Percentiles rank a stretch among this genome's conserved stretches.
These are phyloP conservation scores for Strobilomyces dryophilus DNA, from an alignment of 768 basidiomycete genomes.

Conservation along the genomic window DNA sequence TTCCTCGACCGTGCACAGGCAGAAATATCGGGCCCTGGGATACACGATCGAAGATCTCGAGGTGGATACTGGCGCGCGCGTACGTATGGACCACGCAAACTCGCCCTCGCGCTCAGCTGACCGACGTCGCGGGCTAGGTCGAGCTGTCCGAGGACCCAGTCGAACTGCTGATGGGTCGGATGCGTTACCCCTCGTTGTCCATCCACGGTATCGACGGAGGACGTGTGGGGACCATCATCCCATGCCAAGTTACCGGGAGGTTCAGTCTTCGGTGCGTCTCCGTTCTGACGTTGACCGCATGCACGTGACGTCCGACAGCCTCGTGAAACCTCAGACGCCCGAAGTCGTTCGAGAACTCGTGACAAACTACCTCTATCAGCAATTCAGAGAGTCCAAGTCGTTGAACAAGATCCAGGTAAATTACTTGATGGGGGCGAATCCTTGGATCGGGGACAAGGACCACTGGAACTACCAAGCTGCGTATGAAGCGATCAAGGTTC, in stretches of 20 bases:
- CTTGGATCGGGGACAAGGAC: conserved; percentile 75
- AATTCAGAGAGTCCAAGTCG: conserved; percentile 75
- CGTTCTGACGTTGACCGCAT: not conserved
- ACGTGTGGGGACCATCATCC: conserved; percentile 1
- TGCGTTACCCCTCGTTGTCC: conserved; percentile 4
- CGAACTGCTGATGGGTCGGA: conserved; percentile 4
- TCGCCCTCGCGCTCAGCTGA: not conserved
- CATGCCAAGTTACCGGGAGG: not conserved
- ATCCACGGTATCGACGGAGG: conserved; percentile 4
- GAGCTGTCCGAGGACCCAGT: not conserved
- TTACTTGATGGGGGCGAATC: conserved; percentile 67
- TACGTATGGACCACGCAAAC: not conserved
- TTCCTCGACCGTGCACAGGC: not conserved
- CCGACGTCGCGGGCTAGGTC: not conserved
- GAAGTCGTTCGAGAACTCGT: conserved; percentile 65
- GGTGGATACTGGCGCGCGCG: not conserved
- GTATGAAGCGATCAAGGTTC: conserved; percentile 67
- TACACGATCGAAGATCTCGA: conserved; percentile 1
- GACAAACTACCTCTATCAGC: conserved; percentile 55
- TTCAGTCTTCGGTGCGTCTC: conserved; percentile 4
- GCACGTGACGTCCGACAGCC: conserved; percentile 29
- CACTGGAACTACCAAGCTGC: conserved; percentile 92
- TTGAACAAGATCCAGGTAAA: conserved; percentile 74
- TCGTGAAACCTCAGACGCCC: conserved; percentile 80
- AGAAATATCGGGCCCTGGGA: not conserved